Base-by-base conservation (phyloP, 805 yeast species). In the Kluyveromyces nonfermentans region DNA sequence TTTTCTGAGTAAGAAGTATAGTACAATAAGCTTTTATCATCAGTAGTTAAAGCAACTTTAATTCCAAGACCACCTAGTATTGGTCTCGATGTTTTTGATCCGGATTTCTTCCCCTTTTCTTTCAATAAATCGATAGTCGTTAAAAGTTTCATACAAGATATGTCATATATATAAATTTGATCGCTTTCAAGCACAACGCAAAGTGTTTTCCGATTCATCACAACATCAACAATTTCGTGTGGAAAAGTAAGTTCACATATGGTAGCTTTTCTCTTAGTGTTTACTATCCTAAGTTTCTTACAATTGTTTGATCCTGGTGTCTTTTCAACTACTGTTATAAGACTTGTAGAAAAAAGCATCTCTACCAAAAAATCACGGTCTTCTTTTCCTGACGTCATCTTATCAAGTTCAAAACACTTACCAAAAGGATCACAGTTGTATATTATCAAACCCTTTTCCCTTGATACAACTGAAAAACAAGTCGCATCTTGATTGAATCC, bases 191-290 rank as follows among this genome's bases (percentile, higher is more conserved):
- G 68, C 5, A 85, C 77, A 15, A 89, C 93, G 28, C 86, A 73
- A 50, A 90, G 71, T 37, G 97, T 68, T 53, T 84, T 82, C 35
- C 97, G 73, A 63, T 90, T 93, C 65, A 90, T 73, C 52, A 77
- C 78, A 30, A 90, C 82, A 41, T 77, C 77, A 21, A 82, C 67
- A 2, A 90, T 80, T 7, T 79, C 68, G 4, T 86, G 77, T 1
- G 96, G 90, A 62, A 88, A 93, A 0, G 90, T 77, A 52, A 90
- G 68, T 57, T 90, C 97, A 64, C 97, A 90, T 16, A 90, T 87
- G 2, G 75, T 71, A 1, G 80, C 65, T 47, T 75, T 75, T 43
- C 89, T 73, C 60, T 83, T 82, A 2, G 86, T 81, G 62, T 84
- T 84, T 40, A 84, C 69, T 35, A 84, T 78, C 48, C 76, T 75